A percentile compares a stretch with the other conserved stretches of the same genome.
Conservation (phyloP, 164 flowering plant genomes). For the Magnolia officinalis region DNA sequence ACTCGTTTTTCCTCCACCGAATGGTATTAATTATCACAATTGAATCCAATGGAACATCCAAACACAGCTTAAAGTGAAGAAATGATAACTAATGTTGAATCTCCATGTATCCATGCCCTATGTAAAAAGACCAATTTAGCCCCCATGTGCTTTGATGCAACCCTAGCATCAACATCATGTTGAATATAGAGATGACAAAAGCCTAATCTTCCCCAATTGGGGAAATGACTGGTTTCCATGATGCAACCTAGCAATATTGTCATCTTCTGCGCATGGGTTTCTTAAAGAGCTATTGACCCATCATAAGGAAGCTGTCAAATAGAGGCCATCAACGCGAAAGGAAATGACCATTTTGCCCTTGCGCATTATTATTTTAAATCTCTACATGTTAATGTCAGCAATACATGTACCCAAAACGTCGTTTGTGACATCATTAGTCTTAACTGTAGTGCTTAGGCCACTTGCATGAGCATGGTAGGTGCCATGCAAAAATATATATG, state of each 20-base stretch:
- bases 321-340: background rate
- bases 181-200: background rate
- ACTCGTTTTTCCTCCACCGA: too few relatives aligned
- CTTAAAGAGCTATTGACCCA: background rate
- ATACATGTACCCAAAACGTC: background rate
- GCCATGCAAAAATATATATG: background rate
- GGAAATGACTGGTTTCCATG: background rate
- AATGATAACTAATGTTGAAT: too few relatives aligned
- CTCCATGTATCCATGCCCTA: too few relatives aligned
- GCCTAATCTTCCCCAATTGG: background rate
- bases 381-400: background rate
- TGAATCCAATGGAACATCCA: too few relatives aligned
- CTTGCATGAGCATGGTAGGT: background rate
- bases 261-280: background rate
- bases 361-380: background rate
- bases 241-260: background rate
- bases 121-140: background rate
- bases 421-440: background rate
- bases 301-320: background rate
- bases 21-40: too few relatives aligned
- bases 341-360: background rate
- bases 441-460: background rate
- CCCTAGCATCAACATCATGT: background rate
- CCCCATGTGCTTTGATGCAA: background rate
- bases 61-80: too few relatives aligned